Percentiles rank a stretch among this genome's conserved stretches.
Conservation (phyloP, 257 asterid species). For the Verbascum thapsus region DNA sequence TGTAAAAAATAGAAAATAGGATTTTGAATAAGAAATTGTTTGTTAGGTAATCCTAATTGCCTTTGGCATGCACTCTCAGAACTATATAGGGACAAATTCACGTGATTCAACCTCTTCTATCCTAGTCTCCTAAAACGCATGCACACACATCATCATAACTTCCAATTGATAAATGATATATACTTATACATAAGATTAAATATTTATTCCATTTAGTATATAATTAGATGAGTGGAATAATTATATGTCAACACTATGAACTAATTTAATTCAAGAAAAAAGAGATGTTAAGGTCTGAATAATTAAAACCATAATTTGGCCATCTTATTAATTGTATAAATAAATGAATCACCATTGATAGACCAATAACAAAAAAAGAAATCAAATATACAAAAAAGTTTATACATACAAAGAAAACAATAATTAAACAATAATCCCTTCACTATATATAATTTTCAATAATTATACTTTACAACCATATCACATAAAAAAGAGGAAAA, state of each 20-base stretch:
- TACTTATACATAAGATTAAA: too few species aligned
- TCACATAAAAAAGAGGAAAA: slow-evolving; percentile 5
- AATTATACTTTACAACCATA: slow-evolving; percentile 41
- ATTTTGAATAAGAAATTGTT: too few species aligned
- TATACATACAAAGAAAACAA: slow-evolving; percentile 9
- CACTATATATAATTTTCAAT: slow-evolving; percentile 33
- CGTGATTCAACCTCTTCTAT: slow-evolving; percentile 27
- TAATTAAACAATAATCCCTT: slow-evolving; percentile 42
- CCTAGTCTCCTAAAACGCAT: background rate
- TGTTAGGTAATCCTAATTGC: too few species aligned
- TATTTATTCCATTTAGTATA: too few species aligned
- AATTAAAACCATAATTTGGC: background rate
- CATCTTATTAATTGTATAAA: background rate
- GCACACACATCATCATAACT: too few species aligned
- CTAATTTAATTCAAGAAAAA: background rate
- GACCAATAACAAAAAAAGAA: slow-evolving; percentile 30
- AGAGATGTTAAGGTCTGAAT: too few species aligned
- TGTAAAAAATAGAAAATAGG: too few species aligned
- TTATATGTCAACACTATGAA: too few species aligned
- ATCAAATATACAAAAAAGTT: slow-evolving; percentile 6
- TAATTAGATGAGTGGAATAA: too few species aligned
- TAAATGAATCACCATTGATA: slow-evolving; percentile 27
- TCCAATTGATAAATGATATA: too few species aligned
- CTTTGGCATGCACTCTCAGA: background rate
- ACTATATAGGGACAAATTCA: slow-evolving; percentile 21